Evolutionary conservation across 2,329 filamentous ascomycete genomes (phyloP).

Genomic region (Cryphonectria nitschkei): DNA sequence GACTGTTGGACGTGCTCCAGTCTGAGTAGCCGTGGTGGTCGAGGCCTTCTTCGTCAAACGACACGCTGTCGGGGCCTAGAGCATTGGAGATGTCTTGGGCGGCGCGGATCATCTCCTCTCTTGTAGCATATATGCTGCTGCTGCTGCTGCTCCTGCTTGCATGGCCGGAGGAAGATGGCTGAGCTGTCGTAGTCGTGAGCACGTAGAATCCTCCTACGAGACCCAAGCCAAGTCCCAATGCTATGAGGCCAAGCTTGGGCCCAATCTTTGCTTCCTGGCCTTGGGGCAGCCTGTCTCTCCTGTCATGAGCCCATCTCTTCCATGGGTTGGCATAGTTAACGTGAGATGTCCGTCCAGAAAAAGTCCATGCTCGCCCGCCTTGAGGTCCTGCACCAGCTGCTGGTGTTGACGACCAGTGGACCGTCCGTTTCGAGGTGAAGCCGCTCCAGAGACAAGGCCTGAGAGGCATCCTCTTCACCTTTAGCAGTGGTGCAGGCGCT

Average conservation of each 20-base stretch:
- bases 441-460: not conserved
- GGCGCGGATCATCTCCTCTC: constrained; percentile 44
- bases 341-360: not conserved
- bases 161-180: not conserved
- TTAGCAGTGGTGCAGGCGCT: not conserved
- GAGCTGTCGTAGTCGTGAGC: not conserved
- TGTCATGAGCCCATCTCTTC: not conserved
- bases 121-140: constrained; percentile 12
- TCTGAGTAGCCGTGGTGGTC: constrained; percentile 70
- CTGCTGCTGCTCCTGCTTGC: not conserved
- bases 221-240: not conserved
- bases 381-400: not conserved
- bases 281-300: too few relatives aligned
- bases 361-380: not conserved
- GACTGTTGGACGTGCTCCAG: constrained; percentile 70
- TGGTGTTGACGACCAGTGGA: not conserved
- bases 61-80: constrained; percentile 63
- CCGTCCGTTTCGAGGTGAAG: not conserved
- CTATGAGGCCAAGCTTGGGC: not conserved
- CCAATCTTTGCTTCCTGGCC: not conserved
- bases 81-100: constrained; percentile 55
- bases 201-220: not conserved
- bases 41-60: constrained; percentile 66
- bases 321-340: not conserved
- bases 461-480: not conserved